Percentiles rank a stretch among this genome's conserved stretches.
phyloP scores from a whole-genome alignment of 202 grass and related monocot species.

The Setaria viridis region DNA sequence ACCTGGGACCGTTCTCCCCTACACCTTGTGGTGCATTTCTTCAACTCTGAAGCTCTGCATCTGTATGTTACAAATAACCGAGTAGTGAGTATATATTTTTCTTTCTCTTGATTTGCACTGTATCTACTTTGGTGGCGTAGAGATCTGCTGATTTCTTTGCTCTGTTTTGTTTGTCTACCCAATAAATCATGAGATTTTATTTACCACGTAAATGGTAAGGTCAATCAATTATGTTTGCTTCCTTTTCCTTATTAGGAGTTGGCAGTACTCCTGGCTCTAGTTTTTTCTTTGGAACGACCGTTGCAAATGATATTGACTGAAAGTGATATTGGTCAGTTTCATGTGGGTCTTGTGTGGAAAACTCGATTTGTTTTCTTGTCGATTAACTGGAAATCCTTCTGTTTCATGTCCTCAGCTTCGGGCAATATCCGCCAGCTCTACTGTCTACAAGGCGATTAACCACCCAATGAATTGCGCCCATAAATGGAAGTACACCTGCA shows the following conservation, averaged over 20 bases:
- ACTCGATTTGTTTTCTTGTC: neutral
- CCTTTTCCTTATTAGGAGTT: neutral
- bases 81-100: neutral
- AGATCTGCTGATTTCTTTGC: neutral
- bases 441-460: constrained; percentile 92
- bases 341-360: neutral
- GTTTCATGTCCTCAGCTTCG: constrained; percentile 67
- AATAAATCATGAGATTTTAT: neutral
- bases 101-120: neutral
- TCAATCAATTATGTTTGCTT: neutral
- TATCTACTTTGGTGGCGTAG: neutral
- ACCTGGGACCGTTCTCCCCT: neutral
- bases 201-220: neutral
- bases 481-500: constrained; percentile 8
- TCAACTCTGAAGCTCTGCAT: neutral
- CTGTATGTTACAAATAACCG: neutral
- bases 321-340: neutral
- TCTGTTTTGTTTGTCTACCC: neutral
- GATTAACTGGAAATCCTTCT: constrained; percentile 29
- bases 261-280: neutral
- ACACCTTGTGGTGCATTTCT: neutral
- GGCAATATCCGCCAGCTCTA: constrained; percentile 98
- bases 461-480: neutral
- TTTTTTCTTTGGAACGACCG: neutral
- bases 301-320: neutral